Evolutionary conservation across 208 protist genomes (phyloP), one percentile per base, ranked within the genome.

Genomic region (Crithidia thermophila): DNA sequence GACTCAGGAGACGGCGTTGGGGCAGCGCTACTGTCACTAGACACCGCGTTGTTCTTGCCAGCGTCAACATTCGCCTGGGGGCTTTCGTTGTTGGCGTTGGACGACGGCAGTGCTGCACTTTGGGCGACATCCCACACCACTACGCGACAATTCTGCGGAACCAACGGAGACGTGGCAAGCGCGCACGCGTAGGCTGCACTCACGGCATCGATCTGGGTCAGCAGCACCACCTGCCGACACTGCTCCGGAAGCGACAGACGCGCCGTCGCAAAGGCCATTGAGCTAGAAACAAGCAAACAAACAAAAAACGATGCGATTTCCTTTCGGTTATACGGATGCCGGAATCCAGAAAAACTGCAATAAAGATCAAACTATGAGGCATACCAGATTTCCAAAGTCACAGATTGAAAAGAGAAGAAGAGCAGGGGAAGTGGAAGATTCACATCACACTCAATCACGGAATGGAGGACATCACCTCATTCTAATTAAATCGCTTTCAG

Each of bases 301-400:
- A n/a, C n/a, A n/a, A n/a, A n/a, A n/a, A n/a, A n/a, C n/a, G n/a
- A n/a, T n/a, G n/a, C n/a, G n/a, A n/a, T n/a, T n/a, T n/a, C n/a
- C n/a, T n/a, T n/a, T n/a, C n/a, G n/a, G n/a, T n/a, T n/a, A n/a
- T n/a, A n/a, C n/a, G n/a, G n/a, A n/a, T n/a, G n/a, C n/a, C 27
- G 3, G 30, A 5, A 28, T 13, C 28, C 0, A 23, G 42, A 28
- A 28, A 3, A 28, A 47, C 86, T 8, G 81, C 75, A 51, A 83
- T 66, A n/a, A 81, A 75, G 31, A 75, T 82, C 45, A 56, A 42
- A 52, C 66, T 81, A 10, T 66, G 70, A 31, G n/a, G n/a, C n/a
- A n/a, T n/a, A n/a, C n/a, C n/a, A n/a, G n/a, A n/a, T 59, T 45
- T 42, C 3, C 1, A 31, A 4, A 16, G 4, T 51, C 45, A 46